phyloP scores from a whole-genome alignment of 352 stramenopile genomes.

The Phytopythium ostracodes region DNA sequence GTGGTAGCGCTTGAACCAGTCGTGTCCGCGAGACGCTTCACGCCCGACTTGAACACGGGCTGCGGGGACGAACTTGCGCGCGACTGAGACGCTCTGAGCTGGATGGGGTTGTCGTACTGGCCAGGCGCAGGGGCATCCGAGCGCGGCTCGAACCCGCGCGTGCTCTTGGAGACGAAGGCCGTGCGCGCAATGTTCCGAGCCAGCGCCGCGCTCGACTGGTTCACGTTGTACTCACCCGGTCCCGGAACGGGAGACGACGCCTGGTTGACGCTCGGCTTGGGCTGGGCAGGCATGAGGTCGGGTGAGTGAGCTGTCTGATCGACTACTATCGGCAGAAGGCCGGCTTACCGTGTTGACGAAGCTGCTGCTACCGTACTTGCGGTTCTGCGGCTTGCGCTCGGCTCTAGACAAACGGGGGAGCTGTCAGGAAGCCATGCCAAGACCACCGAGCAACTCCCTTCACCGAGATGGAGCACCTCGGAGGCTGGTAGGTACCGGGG shows the following conservation, averaged over 20 bases:
- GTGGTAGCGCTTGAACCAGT: slow-evolving; percentile 24
- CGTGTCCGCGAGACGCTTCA: slow-evolving; percentile 33
- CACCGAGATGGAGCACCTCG: slow-evolving; percentile 19
- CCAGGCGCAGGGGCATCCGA: slow-evolving; percentile 51
- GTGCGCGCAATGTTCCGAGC: slow-evolving; percentile 53
- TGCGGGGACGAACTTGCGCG: slow-evolving; percentile 24
- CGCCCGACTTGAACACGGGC: slow-evolving; percentile 63
- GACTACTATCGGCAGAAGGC: background rate
- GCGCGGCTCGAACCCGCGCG: slow-evolving; percentile 42
- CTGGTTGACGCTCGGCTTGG: slow-evolving; percentile 31
- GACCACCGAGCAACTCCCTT: too few species aligned
- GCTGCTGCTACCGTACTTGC: slow-evolving; percentile 62
- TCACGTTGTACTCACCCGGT: slow-evolving; percentile 51
- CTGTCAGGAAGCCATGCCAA: background rate
- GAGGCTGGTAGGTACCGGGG: slow-evolving; percentile 62
- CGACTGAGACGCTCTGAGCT: slow-evolving; percentile 27
- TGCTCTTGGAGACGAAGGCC: slow-evolving; percentile 61
- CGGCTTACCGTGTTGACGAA: slow-evolving; percentile 50
- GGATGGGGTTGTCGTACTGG: slow-evolving; percentile 65
- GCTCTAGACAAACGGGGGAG: slow-evolving; percentile 13
- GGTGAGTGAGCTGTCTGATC: slow-evolving; percentile 4
- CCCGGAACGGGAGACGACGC: slow-evolving; percentile 25
- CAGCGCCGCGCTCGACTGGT: slow-evolving; percentile 28
- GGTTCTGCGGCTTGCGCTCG: slow-evolving; percentile 49
- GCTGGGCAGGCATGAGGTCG: slow-evolving; percentile 8